Conservation (phyloP, 78 protist genomes). For the Tieghemostelium lacteum region DNA sequence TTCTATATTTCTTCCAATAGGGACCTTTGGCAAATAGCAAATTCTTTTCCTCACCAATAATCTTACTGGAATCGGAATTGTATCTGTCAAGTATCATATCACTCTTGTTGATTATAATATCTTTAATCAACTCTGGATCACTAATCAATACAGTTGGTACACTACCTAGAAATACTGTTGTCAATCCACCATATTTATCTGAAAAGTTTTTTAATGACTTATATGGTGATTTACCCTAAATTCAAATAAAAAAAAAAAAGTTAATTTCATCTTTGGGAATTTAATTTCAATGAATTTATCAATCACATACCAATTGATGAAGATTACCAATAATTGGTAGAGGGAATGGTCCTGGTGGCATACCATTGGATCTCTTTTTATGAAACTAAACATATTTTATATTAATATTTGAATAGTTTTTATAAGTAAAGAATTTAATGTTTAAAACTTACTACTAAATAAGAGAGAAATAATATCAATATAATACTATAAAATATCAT, state of each 20-base stretch:
- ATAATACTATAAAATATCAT: not conserved
- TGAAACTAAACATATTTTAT: constrained; percentile 10
- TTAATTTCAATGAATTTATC: no score
- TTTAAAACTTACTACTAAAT: constrained; percentile 2
- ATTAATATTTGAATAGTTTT: not conserved
- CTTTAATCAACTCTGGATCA: constrained; percentile 39
- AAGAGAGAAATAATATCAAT: not conserved
- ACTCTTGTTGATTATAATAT: constrained; percentile 23
- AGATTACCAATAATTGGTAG: constrained; percentile 54
- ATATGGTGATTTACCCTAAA: constrained; percentile 53
- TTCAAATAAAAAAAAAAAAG: no score
- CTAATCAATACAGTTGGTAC: constrained; percentile 69
- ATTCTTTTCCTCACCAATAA: constrained; percentile 69
- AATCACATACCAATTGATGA: constrained; percentile 51
- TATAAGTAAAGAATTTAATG: not conserved
- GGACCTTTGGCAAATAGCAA: constrained; percentile 64
- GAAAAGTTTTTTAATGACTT: constrained; percentile 49
- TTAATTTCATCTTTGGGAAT: no score
- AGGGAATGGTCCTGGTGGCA: constrained; percentile 81
- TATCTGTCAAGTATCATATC: constrained; percentile 63
- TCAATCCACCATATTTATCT: constrained; percentile 62
- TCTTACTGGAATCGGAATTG: constrained; percentile 44
- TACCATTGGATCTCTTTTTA: constrained; percentile 50
- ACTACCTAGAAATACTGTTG: constrained; percentile 51
- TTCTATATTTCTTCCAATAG: constrained; percentile 67